A percentile compares a stretch with the other conserved stretches of the same genome.
phyloP scores from a whole-genome alignment of 345 rosid species.

The Ricinus communis region DNA sequence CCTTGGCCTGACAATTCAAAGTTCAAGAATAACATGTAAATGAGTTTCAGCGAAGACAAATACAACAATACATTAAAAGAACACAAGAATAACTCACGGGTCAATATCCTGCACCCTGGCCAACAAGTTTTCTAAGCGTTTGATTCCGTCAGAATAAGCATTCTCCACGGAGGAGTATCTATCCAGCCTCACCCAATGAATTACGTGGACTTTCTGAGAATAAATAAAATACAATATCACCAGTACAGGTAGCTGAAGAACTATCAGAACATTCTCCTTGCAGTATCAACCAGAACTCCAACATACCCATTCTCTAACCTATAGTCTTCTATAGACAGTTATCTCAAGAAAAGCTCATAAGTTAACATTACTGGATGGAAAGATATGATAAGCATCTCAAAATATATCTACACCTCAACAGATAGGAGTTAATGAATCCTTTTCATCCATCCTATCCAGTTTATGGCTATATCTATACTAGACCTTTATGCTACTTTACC shows the following conservation, averaged over 20 bases:
- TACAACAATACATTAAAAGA: neutral
- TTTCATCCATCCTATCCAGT: neutral
- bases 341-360: neutral
- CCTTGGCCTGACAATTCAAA: slow-evolving; percentile 48
- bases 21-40: slow-evolving; percentile 4
- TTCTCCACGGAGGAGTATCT: slow-evolving; percentile 43
- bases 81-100: slow-evolving; percentile 37
- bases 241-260: neutral
- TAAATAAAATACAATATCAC: neutral
- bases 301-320: neutral
- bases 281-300: neutral
- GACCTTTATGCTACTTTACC: neutral
- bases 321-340: neutral
- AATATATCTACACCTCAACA: too few relatives aligned
- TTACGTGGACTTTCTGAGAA: slow-evolving; percentile 50
- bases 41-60: neutral
- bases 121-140: slow-evolving; percentile 43
- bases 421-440: neutral
- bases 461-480: neutral
- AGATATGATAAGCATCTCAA: neutral
- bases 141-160: slow-evolving; percentile 53
- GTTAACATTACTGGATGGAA: neutral
- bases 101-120: slow-evolving; percentile 41
- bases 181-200: slow-evolving; percentile 63
- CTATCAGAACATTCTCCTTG: neutral